phyloP scores from a whole-genome alignment of 2,329 filamentous ascomycete genomes.

The Fusarium zealandicum region DNA sequence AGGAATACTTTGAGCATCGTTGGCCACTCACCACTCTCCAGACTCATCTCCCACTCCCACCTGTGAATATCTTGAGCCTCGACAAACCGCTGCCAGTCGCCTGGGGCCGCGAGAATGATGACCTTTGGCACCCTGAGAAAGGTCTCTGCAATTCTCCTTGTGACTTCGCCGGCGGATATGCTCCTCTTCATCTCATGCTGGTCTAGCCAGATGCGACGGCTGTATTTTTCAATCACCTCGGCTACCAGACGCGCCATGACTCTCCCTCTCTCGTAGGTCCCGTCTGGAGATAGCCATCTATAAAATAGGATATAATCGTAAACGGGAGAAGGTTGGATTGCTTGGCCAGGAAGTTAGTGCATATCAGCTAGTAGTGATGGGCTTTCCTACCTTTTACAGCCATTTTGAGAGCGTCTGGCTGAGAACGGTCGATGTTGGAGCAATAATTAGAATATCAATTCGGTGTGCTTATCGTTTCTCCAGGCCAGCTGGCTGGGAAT shows the following conservation, averaged over 20 bases:
- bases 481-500: no score
- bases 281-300: conserved; percentile 11
- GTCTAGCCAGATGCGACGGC: conserved; percentile 13
- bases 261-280: conserved; percentile 10
- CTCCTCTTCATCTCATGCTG: conserved; percentile 14
- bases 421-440: no score
- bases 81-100: conserved; percentile 11
- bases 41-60: conserved; percentile 25
- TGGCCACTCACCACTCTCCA: conserved; percentile 8
- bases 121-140: conserved; percentile 9
- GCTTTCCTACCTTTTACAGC: background rate
- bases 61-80: conserved; percentile 18
- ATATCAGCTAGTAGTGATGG: no score
- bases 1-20: background rate
- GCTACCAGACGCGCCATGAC: conserved; percentile 18
- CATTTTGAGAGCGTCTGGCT: background rate
- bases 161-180: conserved; percentile 3
- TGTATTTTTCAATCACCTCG: conserved; percentile 15
- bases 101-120: background rate
- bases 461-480: no score
- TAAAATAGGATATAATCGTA: conserved; percentile 24
- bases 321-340: background rate
- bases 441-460: no score
- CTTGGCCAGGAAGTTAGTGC: background rate
- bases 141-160: background rate